Evolutionary conservation across 345 rosid species (phyloP).

Genomic region (Citrus cavaleriei): DNA sequence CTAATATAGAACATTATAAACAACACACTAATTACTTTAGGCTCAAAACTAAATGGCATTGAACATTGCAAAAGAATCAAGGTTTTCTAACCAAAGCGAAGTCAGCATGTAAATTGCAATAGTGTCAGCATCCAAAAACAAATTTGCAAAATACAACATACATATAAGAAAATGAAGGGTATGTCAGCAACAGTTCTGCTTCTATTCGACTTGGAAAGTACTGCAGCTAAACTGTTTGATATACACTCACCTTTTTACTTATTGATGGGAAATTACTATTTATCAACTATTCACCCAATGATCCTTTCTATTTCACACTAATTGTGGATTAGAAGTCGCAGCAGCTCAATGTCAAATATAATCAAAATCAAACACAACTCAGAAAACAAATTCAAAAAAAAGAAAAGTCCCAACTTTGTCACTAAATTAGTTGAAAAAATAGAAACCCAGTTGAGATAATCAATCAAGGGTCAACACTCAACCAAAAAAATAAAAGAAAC

Average conservation of each 20-base stretch:
- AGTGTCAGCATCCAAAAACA: neutral
- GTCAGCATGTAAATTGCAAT: neutral
- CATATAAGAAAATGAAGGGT: neutral
- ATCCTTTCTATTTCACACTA: neutral
- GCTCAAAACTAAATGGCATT: neutral
- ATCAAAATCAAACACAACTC: neutral
- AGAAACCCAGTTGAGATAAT: neutral
- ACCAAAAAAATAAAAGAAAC: neutral
- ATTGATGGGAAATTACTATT: neutral
- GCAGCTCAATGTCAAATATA: neutral
- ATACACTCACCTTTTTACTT: neutral
- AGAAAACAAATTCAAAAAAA: no score
- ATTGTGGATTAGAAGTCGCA: neutral
- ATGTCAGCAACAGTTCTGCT: neutral
- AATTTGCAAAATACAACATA: no score
- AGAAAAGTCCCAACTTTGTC: neutral
- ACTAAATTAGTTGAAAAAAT: neutral
- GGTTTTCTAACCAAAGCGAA: neutral
- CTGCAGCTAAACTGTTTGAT: neutral
- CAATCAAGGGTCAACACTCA: neutral
- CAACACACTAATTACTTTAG: neutral
- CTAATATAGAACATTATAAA: neutral
- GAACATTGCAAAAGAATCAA: neutral
- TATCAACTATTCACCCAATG: neutral
- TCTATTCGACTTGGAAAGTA: neutral